Base-by-base conservation (phyloP, 768 basidiomycete species). In the Tylopilus balloui region DNA sequence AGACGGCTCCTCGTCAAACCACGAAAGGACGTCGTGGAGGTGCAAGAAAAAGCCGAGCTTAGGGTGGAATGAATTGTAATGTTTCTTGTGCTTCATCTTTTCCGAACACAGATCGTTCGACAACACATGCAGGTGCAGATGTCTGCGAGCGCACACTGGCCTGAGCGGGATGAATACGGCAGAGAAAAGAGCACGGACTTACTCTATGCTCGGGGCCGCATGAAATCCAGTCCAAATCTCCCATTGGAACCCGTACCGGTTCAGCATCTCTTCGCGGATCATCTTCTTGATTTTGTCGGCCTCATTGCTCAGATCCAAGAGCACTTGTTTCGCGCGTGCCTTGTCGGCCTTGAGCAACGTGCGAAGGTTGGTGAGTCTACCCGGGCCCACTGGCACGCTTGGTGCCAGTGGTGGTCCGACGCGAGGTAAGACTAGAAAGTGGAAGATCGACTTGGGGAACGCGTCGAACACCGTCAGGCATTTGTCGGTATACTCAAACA, bases 21-120 rank as follows among this genome's bases (percentile, higher is more conserved):
- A 92, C 2, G 78, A 74, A 37, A 88, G 69, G n/a, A 95, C 85
- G 10, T 90, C 81, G 43, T 81, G 74, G 15, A 93, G 68, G 52
- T 83, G 78, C 3, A 94, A 60, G 69, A 95, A 94, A 69, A 91
- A 95, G 1, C 88, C 91, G 17, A 79, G 73, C 41, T 80, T 79
- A 0, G 92, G 92, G 59, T 88, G 84, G 69, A 94, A 96, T 6
- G 89, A 87, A 60, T 94, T 93, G 69, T 91, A 88, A 56, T 96
- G 93, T 61, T 86, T 88, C 73, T 95, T 96, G 47, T 73, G 78
- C 70, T 93, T 95, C 73, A 94, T 68, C 44, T 69, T 71, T 9
- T 79, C 75, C 0, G 85, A 84, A 46, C 75, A 74, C 29, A 92
- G 63, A 62, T 96, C 93, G 5, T 79, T 75, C 4, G 92, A 92